phyloP scores from a whole-genome alignment of 805 yeast species.

The Hemisphaericaspora nanyangensis region DNA sequence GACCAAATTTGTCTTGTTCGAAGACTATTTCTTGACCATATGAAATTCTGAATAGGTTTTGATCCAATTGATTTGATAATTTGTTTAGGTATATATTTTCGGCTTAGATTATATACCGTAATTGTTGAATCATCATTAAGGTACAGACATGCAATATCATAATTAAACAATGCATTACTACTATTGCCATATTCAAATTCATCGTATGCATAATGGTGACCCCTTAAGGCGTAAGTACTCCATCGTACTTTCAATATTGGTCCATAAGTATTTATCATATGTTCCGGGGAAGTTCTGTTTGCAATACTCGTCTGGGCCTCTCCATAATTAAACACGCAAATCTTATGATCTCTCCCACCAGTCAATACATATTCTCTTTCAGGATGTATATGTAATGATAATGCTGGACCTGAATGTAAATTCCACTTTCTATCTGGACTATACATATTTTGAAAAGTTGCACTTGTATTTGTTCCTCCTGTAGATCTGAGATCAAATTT shows the following conservation, averaged over 20 bases:
- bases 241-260: conserved; percentile 78
- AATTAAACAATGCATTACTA: conserved; percentile 40
- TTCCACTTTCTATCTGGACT: conserved; percentile 74
- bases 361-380: conserved; percentile 75
- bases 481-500: conserved; percentile 72
- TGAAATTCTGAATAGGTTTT: conserved; percentile 39
- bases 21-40: conserved; percentile 32
- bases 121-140: conserved; percentile 69
- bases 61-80: conserved; percentile 48
- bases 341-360: conserved; percentile 87
- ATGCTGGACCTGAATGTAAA: conserved; percentile 90
- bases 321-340: conserved; percentile 66
- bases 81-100: conserved; percentile 76
- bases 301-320: conserved; percentile 13
- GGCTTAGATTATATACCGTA: conserved; percentile 62
- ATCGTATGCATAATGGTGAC: background rate
- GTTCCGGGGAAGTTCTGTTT: conserved; percentile 50
- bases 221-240: conserved; percentile 31
- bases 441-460: conserved; percentile 11
- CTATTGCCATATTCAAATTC: background rate
- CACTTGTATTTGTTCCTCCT: conserved; percentile 7
- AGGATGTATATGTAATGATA: conserved; percentile 87
- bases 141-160: conserved; percentile 72
- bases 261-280: conserved; percentile 67
- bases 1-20: conserved; percentile 32